Evolutionary conservation across 2,329 filamentous ascomycete species (phyloP), one percentile per base, ranked within the genome.

Genomic region (Botrytis paeoniae): DNA sequence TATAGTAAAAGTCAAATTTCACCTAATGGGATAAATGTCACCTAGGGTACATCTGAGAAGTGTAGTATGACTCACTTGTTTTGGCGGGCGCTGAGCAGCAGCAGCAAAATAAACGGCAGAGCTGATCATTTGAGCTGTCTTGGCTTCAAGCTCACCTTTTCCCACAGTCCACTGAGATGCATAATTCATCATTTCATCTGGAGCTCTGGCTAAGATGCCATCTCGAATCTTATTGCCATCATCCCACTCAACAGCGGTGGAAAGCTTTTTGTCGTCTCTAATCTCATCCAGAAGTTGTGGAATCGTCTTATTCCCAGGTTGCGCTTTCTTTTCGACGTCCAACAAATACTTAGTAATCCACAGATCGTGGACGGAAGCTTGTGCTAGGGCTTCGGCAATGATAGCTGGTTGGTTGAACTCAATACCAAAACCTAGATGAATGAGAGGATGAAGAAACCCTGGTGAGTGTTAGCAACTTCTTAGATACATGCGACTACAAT

Each of bases 351-450:
- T 76, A 1, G 82, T 83, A 2, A 92, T 84, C 81, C 87, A 86
- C 14, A 61, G 1, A 10, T 85, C 83, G 79, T 97, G 93, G 2
- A 94, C 88, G 12, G 91, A 89, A 1, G 92, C 86, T 83, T 97
- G 91, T 0, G 94, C 93, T 29, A 97, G 87, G 1, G 85, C 94
- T 82, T 95, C 89, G 9, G 94, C 93, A 41, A 97, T 86, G 74
- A 97, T 89, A 54, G 92, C 92, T 2, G 93, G 93, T 79, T 97
- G 93, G 16, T 87, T 81, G 84, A 94, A 97, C 80, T 97, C 94
- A 51, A 97, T 80, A 7, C 92, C 94, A 79, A 94, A 97, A 66
- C 94, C 92, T 32, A 97, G 86, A 80, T 97, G 93, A 75, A 97
- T 95, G 25, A 96, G 83, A 2, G 94, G 93, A 79, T 97, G 93